phyloP scores from a whole-genome alignment of 2,329 filamentous ascomycete species.

The Cladophialophora exuberans region DNA sequence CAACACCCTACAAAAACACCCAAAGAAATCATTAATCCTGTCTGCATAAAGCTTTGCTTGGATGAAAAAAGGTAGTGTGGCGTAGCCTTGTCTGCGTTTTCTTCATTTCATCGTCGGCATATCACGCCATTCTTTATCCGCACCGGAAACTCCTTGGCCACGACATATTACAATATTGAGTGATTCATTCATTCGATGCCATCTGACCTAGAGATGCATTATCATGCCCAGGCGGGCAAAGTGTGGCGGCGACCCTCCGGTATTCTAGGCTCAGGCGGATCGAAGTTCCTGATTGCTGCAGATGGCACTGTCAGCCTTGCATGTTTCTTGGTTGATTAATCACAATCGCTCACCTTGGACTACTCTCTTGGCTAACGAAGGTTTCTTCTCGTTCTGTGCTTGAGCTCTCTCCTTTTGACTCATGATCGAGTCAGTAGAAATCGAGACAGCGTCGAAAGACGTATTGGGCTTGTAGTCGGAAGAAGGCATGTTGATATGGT shows the following conservation, averaged over 20 bases:
- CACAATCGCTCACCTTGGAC: slow-evolving; percentile 12
- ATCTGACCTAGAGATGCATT: no score
- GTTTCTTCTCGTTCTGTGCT: slow-evolving; percentile 7
- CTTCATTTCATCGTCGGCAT: no score
- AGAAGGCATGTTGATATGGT: slow-evolving; percentile 17
- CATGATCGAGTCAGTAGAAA: slow-evolving; percentile 20
- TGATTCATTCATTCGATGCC: no score
- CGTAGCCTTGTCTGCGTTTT: no score
- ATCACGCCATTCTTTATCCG: no score
- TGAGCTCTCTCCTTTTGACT: slow-evolving; percentile 20
- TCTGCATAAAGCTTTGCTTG: no score
- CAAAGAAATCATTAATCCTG: no score
- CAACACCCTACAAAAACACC: no score
- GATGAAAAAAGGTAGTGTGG: no score
- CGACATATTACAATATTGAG: no score
- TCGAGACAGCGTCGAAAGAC: slow-evolving; percentile 19
- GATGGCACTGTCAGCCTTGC: neutral
- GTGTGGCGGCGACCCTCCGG: slow-evolving; percentile 11
- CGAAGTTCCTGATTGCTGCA: slow-evolving; percentile 24
- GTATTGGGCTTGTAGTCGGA: slow-evolving; percentile 13
- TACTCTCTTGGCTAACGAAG: slow-evolving; percentile 19
- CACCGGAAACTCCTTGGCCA: no score
- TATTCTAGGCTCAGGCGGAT: slow-evolving; percentile 23
- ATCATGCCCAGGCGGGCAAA: slow-evolving; percentile 18
- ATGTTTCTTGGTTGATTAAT: neutral